Percentiles rank a stretch among this genome's conserved stretches.
Evolutionary conservation across 2,329 filamentous ascomycete genomes (phyloP).

Genomic region (Penicillium sp.): DNA sequence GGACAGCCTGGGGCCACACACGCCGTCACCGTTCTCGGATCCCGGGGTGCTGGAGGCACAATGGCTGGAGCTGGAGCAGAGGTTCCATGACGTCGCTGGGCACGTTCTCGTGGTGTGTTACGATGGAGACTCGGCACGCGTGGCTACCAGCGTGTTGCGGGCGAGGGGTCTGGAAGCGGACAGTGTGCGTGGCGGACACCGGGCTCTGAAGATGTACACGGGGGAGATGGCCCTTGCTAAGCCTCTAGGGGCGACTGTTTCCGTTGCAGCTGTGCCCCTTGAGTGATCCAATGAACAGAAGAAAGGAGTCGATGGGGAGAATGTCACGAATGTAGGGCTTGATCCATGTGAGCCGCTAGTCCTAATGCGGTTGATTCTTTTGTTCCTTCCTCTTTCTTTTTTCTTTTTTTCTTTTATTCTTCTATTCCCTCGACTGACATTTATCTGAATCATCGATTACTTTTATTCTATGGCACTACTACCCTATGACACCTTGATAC

Average conservation of each 20-base stretch:
- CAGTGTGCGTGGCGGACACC: conserved; percentile 48
- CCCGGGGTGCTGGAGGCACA: conserved; percentile 45
- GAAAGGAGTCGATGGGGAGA: not conserved
- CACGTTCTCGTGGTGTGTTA: conserved; percentile 55
- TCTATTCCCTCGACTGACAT: not conserved
- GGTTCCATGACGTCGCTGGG: conserved; percentile 38
- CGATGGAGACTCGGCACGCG: conserved; percentile 55
- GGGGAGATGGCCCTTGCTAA: conserved; percentile 16
- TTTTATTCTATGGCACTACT: not conserved
- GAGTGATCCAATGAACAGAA: conserved; percentile 5
- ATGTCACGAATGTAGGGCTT: conserved; percentile 17
- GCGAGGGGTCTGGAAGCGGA: conserved; percentile 52
- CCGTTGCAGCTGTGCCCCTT: conserved; percentile 20
- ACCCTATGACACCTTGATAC: conserved; percentile 5
- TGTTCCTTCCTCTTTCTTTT: not conserved
- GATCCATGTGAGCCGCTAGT: conserved; percentile 16
- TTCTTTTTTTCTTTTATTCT: not conserved
- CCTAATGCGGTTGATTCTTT: conserved; percentile 12
- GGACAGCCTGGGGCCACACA: conserved; percentile 33
- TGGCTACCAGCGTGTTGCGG: conserved; percentile 56
- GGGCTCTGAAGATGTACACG: conserved; percentile 29
- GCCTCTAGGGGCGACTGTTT: conserved; percentile 16
- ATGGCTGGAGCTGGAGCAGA: conserved; percentile 51
- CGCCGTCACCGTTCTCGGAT: conserved; percentile 51
- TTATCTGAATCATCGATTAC: not conserved